Evolutionary conservation across 1,284 basidiomycete genomes (phyloP).

Genomic region (Rhodotorula sp.): DNA sequence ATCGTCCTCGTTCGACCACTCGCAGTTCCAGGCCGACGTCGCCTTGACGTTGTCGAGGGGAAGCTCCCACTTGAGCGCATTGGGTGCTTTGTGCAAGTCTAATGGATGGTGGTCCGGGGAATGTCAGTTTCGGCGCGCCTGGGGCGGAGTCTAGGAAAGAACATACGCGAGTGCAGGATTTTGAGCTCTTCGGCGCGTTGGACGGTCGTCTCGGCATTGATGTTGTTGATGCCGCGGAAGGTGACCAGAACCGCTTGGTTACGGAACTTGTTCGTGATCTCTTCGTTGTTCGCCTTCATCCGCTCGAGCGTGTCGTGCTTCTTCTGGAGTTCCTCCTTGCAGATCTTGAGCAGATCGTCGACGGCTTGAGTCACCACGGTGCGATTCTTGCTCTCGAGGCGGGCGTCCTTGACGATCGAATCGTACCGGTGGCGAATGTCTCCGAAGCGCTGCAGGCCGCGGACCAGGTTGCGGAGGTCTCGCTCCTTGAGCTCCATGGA

Average conservation of each 20-base stretch:
- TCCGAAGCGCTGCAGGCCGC: constrained; percentile 96
- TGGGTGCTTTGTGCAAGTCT: constrained; percentile 57
- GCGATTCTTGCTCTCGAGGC: constrained; percentile 90
- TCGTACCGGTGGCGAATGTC: constrained; percentile 94
- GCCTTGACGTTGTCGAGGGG: constrained; percentile 90
- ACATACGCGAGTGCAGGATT: constrained; percentile 67
- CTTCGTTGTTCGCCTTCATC: constrained; percentile 74
- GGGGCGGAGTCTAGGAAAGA: too few species aligned
- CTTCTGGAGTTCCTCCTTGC: constrained; percentile 76
- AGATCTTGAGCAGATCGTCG: constrained; percentile 88
- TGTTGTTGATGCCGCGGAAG: constrained; percentile 82
- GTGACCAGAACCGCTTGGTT: constrained; percentile 93
- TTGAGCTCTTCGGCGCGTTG: constrained; percentile 85
- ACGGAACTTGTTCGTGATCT: constrained; percentile 61
- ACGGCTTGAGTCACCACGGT: constrained; percentile 85
- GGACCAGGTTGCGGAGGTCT: constrained; percentile 90
- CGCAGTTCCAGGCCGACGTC: constrained; percentile 89
- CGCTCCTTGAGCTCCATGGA: constrained; percentile 96
- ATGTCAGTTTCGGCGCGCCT: neutral
- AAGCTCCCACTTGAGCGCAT: constrained; percentile 76
- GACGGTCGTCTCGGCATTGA: constrained; percentile 96
- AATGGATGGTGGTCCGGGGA: neutral
- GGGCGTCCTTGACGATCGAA: constrained; percentile 87
- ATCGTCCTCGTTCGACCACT: constrained; percentile 91
- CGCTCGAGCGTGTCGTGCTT: constrained; percentile 76